Base-by-base conservation (phyloP, 1,139 yeast genomes). In the Sugiyamaella xylanicola region DNA sequence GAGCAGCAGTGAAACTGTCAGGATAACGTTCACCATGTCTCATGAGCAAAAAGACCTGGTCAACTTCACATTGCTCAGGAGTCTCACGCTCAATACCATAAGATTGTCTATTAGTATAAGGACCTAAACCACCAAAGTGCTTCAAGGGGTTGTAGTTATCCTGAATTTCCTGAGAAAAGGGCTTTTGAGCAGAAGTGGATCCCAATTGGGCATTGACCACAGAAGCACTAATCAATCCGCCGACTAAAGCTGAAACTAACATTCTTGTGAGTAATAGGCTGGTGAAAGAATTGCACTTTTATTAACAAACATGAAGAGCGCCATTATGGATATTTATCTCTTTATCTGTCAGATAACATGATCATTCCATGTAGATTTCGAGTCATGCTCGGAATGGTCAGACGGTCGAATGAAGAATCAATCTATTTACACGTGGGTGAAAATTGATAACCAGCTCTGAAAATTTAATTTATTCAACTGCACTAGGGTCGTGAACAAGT, bases 11-110 rank as follows among this genome's bases (percentile, higher is more conserved):
- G 50, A 55, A 37, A 27, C 57, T 49, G 27, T 64, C 67, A 16
- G 89, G 90, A 67, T 76, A 86, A 63, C 93, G 74, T 65, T 85
- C 91, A n/a, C 92, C 93, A 63, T 87, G 93, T 66, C 93, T 79
- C 56, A 80, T 76, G 51, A 83, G 71, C 58, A 83, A 70, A 61
- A 83, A 84, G n/a, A 85, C 87, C 68, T 84, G 90, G 59, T 83
- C 84, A 49, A 85, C 75, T 8, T 73, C 68, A 65, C 88, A 81
- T 49, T 76, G 75, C 2, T 67, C 74, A 8, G 91, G 90, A 1
- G 72, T 62, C 22, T 71, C 73, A 7, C 72, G 66, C 48, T 69
- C 66, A 46, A 80, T 70, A 4, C 83, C 83, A 57, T 65, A 74
- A 11, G 80, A 79, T 8, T 72, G 68, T 29, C 74, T 72, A 45